Percentiles rank a stretch among this genome's conserved stretches.
Conservation (phyloP, 1,284 basidiomycete species). For the Leccinum angustisporum region DNA sequence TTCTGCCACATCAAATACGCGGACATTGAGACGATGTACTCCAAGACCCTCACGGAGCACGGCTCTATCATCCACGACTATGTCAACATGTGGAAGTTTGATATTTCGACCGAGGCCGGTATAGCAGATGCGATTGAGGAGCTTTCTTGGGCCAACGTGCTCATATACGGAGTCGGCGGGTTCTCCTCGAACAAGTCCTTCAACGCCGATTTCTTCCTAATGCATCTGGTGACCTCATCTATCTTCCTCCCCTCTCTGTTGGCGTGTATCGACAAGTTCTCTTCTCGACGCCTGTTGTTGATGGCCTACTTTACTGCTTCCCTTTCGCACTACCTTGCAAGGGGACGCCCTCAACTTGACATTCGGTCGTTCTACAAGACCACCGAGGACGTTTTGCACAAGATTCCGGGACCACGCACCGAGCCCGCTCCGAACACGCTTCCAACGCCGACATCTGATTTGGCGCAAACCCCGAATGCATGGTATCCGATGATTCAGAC, state of each 20-base stretch:
- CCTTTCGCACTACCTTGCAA: constrained; percentile 39
- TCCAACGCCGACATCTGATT: constrained; percentile 29
- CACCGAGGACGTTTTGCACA: constrained; percentile 22
- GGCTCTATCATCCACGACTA: constrained; percentile 44
- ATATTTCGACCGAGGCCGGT: constrained; percentile 31
- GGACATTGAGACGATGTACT: constrained; percentile 24
- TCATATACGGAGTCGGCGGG: constrained; percentile 46
- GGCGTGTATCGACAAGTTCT: constrained; percentile 28
- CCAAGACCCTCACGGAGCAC: constrained; percentile 34
- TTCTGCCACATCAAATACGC: constrained; percentile 28
- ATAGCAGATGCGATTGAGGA: constrained; percentile 39
- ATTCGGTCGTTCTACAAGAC: constrained; percentile 38
- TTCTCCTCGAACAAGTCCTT: constrained; percentile 32
- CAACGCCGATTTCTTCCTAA: constrained; percentile 44
- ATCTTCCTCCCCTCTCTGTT: constrained; percentile 42
- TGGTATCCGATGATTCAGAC: constrained; percentile 53
- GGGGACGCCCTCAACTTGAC: constrained; percentile 38
- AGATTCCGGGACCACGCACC: constrained; percentile 34
- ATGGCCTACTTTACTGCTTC: constrained; percentile 39
- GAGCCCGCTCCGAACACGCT: constrained; percentile 36
- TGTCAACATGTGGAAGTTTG: constrained; percentile 50
- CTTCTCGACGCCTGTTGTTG: constrained; percentile 37
- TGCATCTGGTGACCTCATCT: constrained; percentile 49
- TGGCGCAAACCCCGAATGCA: constrained; percentile 42
- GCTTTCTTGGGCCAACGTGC: constrained; percentile 40